Evolutionary conservation across 768 basidiomycete genomes (phyloP).

Genomic region (Xerocomellus intermedius): DNA sequence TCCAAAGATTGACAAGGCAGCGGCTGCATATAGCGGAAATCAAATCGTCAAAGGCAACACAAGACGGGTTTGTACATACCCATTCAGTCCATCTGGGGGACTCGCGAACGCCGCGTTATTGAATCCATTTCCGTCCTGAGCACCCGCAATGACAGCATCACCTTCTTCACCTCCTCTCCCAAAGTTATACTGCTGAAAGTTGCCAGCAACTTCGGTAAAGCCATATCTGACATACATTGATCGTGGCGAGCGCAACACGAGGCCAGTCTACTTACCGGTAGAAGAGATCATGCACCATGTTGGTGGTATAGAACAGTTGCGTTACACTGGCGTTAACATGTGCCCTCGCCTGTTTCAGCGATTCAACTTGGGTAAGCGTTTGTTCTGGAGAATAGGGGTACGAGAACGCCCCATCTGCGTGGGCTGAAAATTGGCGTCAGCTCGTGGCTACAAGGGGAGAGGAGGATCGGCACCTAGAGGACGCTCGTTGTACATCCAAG

Average conservation of each 20-base stretch:
- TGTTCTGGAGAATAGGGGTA: constrained; percentile 63
- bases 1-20: constrained; percentile 97
- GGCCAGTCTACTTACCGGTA: constrained; percentile 48
- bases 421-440: background rate
- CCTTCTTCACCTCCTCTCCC: constrained; percentile 85
- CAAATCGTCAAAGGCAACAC: background rate
- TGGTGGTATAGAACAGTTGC: constrained; percentile 85
- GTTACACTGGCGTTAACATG: constrained; percentile 86
- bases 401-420: constrained; percentile 46
- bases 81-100: constrained; percentile 78
- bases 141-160: constrained; percentile 91
- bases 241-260: background rate
- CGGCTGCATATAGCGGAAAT: constrained; percentile 33
- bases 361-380: background rate
- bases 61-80: constrained; percentile 29
- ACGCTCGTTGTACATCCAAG: constrained; percentile 71
- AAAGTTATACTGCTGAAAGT: constrained; percentile 98
- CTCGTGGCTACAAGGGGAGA: background rate
- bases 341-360: constrained; percentile 48
- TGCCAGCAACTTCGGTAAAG: constrained; percentile 86
- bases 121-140: constrained; percentile 90
- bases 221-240: constrained; percentile 58
- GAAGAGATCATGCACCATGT: constrained; percentile 78
- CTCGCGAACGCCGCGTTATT: constrained; percentile 93
- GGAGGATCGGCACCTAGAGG: constrained; percentile 47